A percentile compares a stretch with the other conserved stretches of the same genome.
phyloP scores from a whole-genome alignment of 2,329 filamentous ascomycete species.

The Ophiostoma sp. region DNA sequence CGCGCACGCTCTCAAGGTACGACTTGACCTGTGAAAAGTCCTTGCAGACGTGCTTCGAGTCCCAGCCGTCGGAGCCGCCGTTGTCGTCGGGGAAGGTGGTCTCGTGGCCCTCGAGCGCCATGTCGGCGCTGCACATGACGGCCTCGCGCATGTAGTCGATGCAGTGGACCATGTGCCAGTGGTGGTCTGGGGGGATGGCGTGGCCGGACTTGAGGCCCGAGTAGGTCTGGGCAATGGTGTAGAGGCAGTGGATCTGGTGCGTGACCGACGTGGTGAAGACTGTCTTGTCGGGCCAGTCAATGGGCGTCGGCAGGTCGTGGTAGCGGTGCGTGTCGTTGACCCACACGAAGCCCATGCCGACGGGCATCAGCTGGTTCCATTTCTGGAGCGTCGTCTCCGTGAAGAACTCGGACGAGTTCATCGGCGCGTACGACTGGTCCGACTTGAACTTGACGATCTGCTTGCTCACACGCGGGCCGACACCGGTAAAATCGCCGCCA shows the following conservation, averaged over 20 bases:
- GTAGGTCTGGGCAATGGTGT: slow-evolving; percentile 42
- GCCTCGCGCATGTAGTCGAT: slow-evolving; percentile 45
- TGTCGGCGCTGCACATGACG: slow-evolving; percentile 43
- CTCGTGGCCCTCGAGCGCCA: slow-evolving; percentile 42
- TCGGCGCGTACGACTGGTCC: slow-evolving; percentile 35
- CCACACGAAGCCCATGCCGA: slow-evolving; percentile 37
- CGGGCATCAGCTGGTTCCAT: slow-evolving; percentile 37
- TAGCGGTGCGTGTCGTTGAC: slow-evolving; percentile 36
- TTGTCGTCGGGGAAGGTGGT: slow-evolving; percentile 45
- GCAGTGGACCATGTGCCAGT: slow-evolving; percentile 47
- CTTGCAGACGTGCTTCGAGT: slow-evolving; percentile 43
- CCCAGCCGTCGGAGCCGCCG: slow-evolving; percentile 43
- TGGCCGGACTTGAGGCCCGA: slow-evolving; percentile 38
- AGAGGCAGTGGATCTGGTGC: slow-evolving; percentile 38
- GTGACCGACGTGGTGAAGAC: slow-evolving; percentile 37
- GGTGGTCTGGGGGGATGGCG: slow-evolving; percentile 39
- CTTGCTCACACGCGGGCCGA: slow-evolving; percentile 34
- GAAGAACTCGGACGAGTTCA: slow-evolving; percentile 37
- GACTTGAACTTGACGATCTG: slow-evolving; percentile 34
- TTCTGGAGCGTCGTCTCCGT: slow-evolving; percentile 33
- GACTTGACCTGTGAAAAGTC: slow-evolving; percentile 39
- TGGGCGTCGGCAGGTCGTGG: slow-evolving; percentile 35
- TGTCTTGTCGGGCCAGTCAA: slow-evolving; percentile 35
- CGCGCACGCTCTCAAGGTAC: slow-evolving; percentile 42
- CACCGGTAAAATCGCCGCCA: slow-evolving; percentile 36